Percentiles rank a stretch among this genome's conserved stretches.
phyloP scores from a whole-genome alignment of 805 yeast genomes.

The Ogataea philodendri region DNA sequence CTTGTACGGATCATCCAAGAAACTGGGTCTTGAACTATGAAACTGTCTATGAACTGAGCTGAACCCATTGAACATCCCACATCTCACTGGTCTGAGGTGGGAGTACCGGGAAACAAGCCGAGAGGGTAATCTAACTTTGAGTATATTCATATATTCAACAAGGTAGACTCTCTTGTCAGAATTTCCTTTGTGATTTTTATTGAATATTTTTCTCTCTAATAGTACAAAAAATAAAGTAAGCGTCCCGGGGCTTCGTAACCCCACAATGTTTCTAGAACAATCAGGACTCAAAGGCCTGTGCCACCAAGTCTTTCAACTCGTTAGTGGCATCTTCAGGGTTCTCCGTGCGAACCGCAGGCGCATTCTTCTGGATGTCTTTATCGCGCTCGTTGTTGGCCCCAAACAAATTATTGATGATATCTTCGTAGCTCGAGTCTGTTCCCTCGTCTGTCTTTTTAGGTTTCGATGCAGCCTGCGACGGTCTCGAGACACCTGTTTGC shows the following conservation, averaged over 20 bases:
- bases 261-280: slow-evolving; percentile 16
- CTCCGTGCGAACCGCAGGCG: slow-evolving; percentile 5
- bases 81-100: too few species aligned
- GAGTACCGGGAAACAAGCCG: too few species aligned
- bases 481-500: slow-evolving; percentile 15
- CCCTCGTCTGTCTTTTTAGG: slow-evolving; percentile 6
- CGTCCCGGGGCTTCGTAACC: slow-evolving; percentile 16
- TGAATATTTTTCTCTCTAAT: too few species aligned
- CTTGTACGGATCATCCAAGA: slow-evolving; percentile 72
- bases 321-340: slow-evolving; percentile 27
- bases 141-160: slow-evolving; percentile 7
- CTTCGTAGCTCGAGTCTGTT: slow-evolving; percentile 24
- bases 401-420: slow-evolving; percentile 26
- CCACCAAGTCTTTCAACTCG: slow-evolving; percentile 34
- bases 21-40: slow-evolving; percentile 39
- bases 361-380: slow-evolving; percentile 3
- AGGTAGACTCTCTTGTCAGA: too few species aligned
- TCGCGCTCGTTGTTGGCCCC: slow-evolving; percentile 11
- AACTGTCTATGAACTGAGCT: slow-evolving; percentile 31
- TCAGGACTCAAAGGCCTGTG: slow-evolving; percentile 32
- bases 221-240: too few species aligned
- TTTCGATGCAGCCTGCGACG: slow-evolving; percentile 9
- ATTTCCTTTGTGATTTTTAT: slow-evolving; percentile 2
- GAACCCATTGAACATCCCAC: neutral
- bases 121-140: neutral